phyloP scores from a whole-genome alignment of 805 yeast genomes.

The Metschnikowia amazonensis region DNA sequence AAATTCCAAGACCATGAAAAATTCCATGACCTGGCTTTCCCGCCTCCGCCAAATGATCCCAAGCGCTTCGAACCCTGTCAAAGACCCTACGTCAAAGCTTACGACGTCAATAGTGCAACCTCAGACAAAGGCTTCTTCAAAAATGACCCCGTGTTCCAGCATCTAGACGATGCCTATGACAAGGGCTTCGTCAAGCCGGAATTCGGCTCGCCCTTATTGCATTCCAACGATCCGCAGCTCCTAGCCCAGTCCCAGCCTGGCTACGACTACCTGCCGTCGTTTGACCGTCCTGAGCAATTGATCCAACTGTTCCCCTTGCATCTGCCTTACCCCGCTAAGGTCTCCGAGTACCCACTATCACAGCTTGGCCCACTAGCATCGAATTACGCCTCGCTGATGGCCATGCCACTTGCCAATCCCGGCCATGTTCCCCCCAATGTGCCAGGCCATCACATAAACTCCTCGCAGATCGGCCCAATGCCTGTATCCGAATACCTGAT shows the following conservation, averaged over 20 bases:
- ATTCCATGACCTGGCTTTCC: no score
- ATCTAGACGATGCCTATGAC: neutral
- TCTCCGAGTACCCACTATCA: neutral
- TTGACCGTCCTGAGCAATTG: conserved; percentile 3
- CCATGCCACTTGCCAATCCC: neutral
- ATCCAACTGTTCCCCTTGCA: conserved; percentile 4
- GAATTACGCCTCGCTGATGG: neutral
- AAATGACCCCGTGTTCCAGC: neutral
- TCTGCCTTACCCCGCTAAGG: neutral
- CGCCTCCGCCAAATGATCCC: neutral
- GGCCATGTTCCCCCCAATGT: neutral
- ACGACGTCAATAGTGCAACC: neutral
- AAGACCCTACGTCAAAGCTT: neutral
- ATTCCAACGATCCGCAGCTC: conserved; percentile 3
- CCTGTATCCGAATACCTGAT: neutral
- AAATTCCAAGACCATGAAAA: no score
- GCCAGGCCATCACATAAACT: neutral
- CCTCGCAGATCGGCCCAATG: neutral
- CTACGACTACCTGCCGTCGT: neutral
- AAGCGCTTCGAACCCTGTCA: neutral
- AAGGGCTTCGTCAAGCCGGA: neutral
- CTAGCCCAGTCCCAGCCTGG: neutral
- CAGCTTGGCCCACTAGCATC: neutral
- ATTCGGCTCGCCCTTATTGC: neutral
- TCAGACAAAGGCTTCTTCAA: neutral